A percentile compares a stretch with the other conserved stretches of the same genome.
These are phyloP conservation scores for Acanthochlamys bracteata DNA, from an alignment of 106 monocot genomes.

Conservation along the genomic window DNA sequence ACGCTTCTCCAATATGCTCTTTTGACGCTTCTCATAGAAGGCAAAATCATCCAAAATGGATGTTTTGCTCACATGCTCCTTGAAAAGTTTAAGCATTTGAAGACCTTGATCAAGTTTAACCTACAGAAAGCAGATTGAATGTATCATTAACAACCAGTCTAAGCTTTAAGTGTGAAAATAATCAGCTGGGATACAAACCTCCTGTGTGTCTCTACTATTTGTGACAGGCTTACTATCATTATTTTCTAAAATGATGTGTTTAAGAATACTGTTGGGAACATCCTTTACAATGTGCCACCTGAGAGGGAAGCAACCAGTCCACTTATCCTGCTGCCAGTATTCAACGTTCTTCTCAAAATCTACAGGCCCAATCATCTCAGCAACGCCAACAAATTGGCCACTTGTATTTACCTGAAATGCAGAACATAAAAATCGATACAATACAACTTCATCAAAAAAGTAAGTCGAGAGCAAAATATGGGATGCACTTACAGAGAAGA, in stretches of 20 bases:
- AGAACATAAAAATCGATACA: background rate
- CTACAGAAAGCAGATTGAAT: slow-evolving; percentile 17
- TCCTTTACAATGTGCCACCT: slow-evolving; percentile 99
- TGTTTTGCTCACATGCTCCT: slow-evolving; percentile 55
- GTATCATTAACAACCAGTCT: background rate
- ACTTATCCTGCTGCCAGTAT: slow-evolving; percentile 93
- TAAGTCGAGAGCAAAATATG: background rate
- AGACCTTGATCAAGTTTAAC: slow-evolving; percentile 57
- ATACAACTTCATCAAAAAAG: background rate
- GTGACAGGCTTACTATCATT: slow-evolving; percentile 98
- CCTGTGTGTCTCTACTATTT: slow-evolving; percentile 90
- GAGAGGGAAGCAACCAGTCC: slow-evolving; percentile 78
- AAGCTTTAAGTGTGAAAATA: background rate
- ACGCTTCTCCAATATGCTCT: slow-evolving; percentile 55
- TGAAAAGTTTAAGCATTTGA: slow-evolving; percentile 63
- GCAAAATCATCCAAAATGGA: slow-evolving; percentile 59
- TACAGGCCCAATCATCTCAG: slow-evolving; percentile 87
- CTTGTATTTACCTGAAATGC: slow-evolving; percentile 76
- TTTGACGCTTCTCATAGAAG: slow-evolving; percentile 68
- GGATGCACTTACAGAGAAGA: slow-evolving; percentile 64
- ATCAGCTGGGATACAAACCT: slow-evolving; percentile 28
- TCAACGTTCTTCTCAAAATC: slow-evolving; percentile 90
- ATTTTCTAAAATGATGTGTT: slow-evolving; percentile 73
- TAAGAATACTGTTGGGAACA: slow-evolving; percentile 69
- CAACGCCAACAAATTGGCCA: slow-evolving; percentile 86